Base-by-base conservation (phyloP, 257 asterid genomes). In the Knoxia roxburghii region DNA sequence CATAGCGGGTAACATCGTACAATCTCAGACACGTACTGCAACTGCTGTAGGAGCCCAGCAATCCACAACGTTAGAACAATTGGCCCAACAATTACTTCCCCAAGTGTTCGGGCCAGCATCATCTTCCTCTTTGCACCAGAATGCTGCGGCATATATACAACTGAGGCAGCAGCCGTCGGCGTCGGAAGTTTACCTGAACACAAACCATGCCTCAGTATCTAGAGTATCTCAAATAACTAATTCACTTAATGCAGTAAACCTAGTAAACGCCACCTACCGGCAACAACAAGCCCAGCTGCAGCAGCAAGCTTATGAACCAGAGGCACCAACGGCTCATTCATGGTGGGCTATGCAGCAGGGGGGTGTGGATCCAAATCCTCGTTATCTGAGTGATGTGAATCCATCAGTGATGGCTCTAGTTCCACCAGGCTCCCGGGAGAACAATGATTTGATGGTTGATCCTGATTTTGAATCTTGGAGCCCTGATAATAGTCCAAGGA, bases 381-480 rank as follows among this genome's bases (percentile, higher is more conserved):
- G 40, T 24, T 74, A 78, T 59, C 89, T 76, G 68, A 76, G 73
- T 65, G 82, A 76, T 64, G 58, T 48, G 62, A 80, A 50, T 59
- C 64, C 45, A 39, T n/a, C n/a, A n/a, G n/a, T n/a, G 79, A 79
- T 49, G 66, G 79, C 24, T 67, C 74, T n/a, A n/a, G n/a, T n/a
- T n/a, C n/a, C n/a, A n/a, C n/a, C n/a, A n/a, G n/a, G n/a, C n/a
- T n/a, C n/a, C n/a, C n/a, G n/a, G n/a, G n/a, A n/a, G n/a, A n/a
- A n/a, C n/a, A n/a, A 70, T 64, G 77, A 58, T 10, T 35, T 26
- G 49, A 66, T 18, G 43, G 84, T 60, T 43, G 75, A 84, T 75
- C 72, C 82, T 0, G 86, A 54, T 41, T 82, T 37, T n/a, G 94
- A 86, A 68, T 70, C 93, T 3, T 77, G 90, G 92, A 85, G 95